Conservation (phyloP, 192 early-diverging fungal genomes). For the Lobosporangium transversale region DNA sequence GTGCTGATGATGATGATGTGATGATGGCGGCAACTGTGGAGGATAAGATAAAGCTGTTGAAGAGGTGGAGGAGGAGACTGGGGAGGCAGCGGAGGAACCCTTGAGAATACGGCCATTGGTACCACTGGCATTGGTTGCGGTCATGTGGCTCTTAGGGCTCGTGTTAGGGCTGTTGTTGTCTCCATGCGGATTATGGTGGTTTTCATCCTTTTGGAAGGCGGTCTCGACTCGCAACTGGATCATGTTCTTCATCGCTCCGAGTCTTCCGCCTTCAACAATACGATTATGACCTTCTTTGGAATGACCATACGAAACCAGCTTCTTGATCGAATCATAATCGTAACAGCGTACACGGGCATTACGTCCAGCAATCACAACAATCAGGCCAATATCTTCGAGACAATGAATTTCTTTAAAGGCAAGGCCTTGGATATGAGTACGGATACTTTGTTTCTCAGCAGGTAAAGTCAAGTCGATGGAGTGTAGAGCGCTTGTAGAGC, state of each 20-base stretch:
- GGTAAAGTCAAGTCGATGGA: slow-evolving; percentile 47
- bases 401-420: slow-evolving; percentile 49
- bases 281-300: slow-evolving; percentile 41
- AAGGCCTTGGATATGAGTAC: slow-evolving; percentile 43
- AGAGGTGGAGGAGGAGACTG: background rate
- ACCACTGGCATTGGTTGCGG: background rate
- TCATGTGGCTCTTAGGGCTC: slow-evolving; percentile 9
- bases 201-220: slow-evolving; percentile 6
- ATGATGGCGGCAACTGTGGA: background rate
- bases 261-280: slow-evolving; percentile 27
- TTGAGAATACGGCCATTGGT: slow-evolving; percentile 10
- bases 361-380: slow-evolving; percentile 43
- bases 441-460: slow-evolving; percentile 17
- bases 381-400: slow-evolving; percentile 39
- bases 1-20: slow-evolving; percentile 7
- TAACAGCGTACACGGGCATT: slow-evolving; percentile 43
- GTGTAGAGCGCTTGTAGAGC: slow-evolving; percentile 33
- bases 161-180: background rate
- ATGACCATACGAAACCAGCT: slow-evolving; percentile 36
- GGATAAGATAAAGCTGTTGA: background rate
- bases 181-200: background rate
- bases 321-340: slow-evolving; percentile 44
- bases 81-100: background rate
- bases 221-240: slow-evolving; percentile 46
- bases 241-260: slow-evolving; percentile 45